Base-by-base conservation (phyloP, 495 filamentous ascomycete genomes). In the Articulospora tetracladia region DNA sequence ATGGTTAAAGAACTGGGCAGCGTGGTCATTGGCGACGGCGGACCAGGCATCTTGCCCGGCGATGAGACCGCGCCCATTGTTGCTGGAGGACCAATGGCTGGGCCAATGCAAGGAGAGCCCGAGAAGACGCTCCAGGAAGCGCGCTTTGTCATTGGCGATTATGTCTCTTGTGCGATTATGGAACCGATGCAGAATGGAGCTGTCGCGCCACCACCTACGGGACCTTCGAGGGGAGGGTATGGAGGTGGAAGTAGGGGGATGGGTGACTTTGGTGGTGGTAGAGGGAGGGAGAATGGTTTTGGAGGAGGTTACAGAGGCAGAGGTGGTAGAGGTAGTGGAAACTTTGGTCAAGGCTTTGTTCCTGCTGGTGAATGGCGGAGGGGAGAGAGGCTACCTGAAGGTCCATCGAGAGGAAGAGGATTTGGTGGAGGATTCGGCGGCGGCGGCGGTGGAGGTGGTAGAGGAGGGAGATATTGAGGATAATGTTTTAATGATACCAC, bases 101-200 rank as follows among this genome's bases (percentile, higher is more conserved):
- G 62, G 27, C 30, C 50, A 10, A 27, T 68, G 25, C 55, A 53
- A 17, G 66, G 66, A 19, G 63, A 65, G n/a, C 79, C 81, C 44
- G 81, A 86, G 11, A 93, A 86, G 74, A 90, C 88, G 46, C 73
- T 97, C 41, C 73, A 75, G 49, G 91, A 95, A 46, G 84, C 81
- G 32, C 77, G 83, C 25, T 96, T 97, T 65, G 86, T 97, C 27
- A 86, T 93, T 59, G 94, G 93, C 0, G 93, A 97, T 73, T 97
- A 86, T 69, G 80, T 98, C 23, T 84, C 85, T 57, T 91, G 88
- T 69, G 88, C 90, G 1, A 86, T 98, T 49, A 72, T 92, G 23
- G 85, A 88, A 46, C 91, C 93, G 17, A 71, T 86, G 68, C 74
- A 79, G 46, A 87, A 92, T 67, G 92, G 91, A 0, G 80, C 80